Evolutionary conservation across 2,329 filamentous ascomycete species (phyloP).

Genomic region (Ceratocystiopsis minuta): DNA sequence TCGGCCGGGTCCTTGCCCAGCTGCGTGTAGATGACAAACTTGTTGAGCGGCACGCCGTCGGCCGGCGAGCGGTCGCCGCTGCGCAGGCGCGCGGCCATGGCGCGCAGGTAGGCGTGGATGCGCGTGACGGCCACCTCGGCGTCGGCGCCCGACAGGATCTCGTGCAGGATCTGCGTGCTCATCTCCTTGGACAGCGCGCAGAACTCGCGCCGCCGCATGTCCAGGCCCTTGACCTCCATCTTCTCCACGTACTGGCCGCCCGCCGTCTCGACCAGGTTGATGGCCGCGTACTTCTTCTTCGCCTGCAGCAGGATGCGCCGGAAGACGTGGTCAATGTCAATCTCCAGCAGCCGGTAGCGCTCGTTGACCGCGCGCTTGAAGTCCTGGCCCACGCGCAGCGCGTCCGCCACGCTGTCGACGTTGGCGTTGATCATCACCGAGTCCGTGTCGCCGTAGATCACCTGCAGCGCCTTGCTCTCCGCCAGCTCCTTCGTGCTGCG

Average conservation of each 20-base stretch:
- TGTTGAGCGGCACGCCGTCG: slow-evolving; percentile 39
- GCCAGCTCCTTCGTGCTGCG: slow-evolving; percentile 90
- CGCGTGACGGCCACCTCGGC: slow-evolving; percentile 72
- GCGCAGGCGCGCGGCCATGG: slow-evolving; percentile 75
- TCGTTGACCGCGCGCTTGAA: slow-evolving; percentile 95
- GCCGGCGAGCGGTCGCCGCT: slow-evolving; percentile 38
- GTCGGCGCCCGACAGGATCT: slow-evolving; percentile 87
- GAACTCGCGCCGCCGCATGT: slow-evolving; percentile 96
- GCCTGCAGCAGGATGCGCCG: slow-evolving; percentile 81
- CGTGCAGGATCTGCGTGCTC: slow-evolving; percentile 75
- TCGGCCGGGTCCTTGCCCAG: slow-evolving; percentile 86
- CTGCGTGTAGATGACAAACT: slow-evolving; percentile 97
- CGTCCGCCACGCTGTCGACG: slow-evolving; percentile 79
- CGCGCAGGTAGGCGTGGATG: slow-evolving; percentile 82
- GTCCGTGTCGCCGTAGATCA: slow-evolving; percentile 98
- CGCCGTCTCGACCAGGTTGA: slow-evolving; percentile 74
- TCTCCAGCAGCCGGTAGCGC: slow-evolving; percentile 79
- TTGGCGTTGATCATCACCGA: slow-evolving; percentile 99
- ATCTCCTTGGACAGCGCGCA: slow-evolving; percentile 91
- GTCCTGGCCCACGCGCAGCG: slow-evolving; percentile 76
- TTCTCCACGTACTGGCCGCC: slow-evolving; percentile 85
- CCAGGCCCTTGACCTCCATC: slow-evolving; percentile 93
- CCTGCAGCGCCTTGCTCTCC: slow-evolving; percentile 74
- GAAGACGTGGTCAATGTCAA: slow-evolving; percentile 97
- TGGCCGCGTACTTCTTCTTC: slow-evolving; percentile 98